phyloP scores from a whole-genome alignment of 345 rosid species.

The Citrus trifoliata region DNA sequence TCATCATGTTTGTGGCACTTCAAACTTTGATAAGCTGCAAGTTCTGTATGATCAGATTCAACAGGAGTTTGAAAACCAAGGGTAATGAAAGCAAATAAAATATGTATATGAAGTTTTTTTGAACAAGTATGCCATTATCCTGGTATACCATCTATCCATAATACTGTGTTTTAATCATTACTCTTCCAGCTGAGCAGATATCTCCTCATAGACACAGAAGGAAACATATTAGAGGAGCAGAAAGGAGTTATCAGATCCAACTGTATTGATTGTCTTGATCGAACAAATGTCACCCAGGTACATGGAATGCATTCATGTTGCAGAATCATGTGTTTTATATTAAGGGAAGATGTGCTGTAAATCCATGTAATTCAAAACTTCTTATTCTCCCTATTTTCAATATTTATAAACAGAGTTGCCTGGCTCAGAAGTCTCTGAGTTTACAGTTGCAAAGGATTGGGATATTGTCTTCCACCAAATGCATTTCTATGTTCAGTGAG shows the following conservation, averaged over 20 bases:
- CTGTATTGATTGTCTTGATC: conserved; percentile 97
- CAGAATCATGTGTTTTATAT: conserved; percentile 1
- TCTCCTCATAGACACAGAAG: conserved; percentile 64
- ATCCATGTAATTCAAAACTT: not conserved
- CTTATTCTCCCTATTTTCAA: conserved; percentile 20
- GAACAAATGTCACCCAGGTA: conserved; percentile 98
- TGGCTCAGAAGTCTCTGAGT: conserved; percentile 72
- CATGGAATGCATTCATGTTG: conserved; percentile 22
- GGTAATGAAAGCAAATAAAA: conserved; percentile 44
- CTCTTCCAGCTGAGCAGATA: conserved; percentile 85
- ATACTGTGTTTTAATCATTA: conserved; percentile 43
- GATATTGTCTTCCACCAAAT: conserved; percentile 48
- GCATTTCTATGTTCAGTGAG: conserved; percentile 58
- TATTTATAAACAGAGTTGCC: conserved; percentile 50
- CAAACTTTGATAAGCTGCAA: conserved; percentile 72
- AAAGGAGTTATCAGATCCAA: conserved; percentile 85
- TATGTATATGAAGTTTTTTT: conserved; percentile 4
- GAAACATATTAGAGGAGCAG: conserved; percentile 75
- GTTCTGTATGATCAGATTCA: conserved; percentile 71
- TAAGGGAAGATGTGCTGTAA: not conserved
- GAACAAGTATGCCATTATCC: conserved; percentile 17
- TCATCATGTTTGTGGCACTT: conserved; percentile 77
- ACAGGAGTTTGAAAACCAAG: conserved; percentile 75
- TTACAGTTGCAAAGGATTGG: conserved; percentile 70
- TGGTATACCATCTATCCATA: conserved; percentile 32